Percentiles rank a stretch among this genome's conserved stretches.
Evolutionary conservation across 2,329 filamentous ascomycete species (phyloP).

Genomic region (Cytospora piceae): DNA sequence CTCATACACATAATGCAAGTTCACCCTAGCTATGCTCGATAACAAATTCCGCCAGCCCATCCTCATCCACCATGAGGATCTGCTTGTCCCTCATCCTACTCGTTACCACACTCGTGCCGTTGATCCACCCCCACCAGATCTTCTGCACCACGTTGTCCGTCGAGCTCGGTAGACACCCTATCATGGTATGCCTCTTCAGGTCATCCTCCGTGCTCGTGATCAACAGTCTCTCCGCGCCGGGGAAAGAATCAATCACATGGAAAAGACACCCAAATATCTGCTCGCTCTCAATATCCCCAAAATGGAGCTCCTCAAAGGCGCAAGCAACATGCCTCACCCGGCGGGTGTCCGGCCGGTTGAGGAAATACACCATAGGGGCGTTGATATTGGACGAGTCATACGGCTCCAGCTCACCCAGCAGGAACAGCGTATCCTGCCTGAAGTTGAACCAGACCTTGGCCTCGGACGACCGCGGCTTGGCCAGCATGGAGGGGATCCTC

Average conservation of each 20-base stretch:
- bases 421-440: conserved; percentile 49
- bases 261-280: conserved; percentile 53
- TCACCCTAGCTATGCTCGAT: conserved; percentile 25
- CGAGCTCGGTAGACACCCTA: conserved; percentile 36
- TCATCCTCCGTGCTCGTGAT: conserved; percentile 48
- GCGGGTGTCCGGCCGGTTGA: conserved; percentile 46
- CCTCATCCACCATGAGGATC: conserved; percentile 50
- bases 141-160: conserved; percentile 49
- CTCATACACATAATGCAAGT: not conserved
- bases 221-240: conserved; percentile 41
- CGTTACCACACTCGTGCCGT: conserved; percentile 45
- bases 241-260: conserved; percentile 52
- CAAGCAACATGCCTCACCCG: conserved; percentile 50
- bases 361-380: conserved; percentile 53
- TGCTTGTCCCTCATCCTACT: conserved; percentile 47
- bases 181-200: conserved; percentile 31
- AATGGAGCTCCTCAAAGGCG: conserved; percentile 49
- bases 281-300: conserved; percentile 47
- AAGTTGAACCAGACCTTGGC: conserved; percentile 54
- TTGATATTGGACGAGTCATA: conserved; percentile 51
- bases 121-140: conserved; percentile 53
- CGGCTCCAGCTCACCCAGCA: conserved; percentile 53
- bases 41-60: conserved; percentile 44
- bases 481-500: conserved; percentile 48
- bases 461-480: conserved; percentile 34